Evolutionary conservation across 73 alveolate genomes (phyloP), one percentile per base, ranked within the genome.

Genomic region (Paramecium primaurelia): DNA sequence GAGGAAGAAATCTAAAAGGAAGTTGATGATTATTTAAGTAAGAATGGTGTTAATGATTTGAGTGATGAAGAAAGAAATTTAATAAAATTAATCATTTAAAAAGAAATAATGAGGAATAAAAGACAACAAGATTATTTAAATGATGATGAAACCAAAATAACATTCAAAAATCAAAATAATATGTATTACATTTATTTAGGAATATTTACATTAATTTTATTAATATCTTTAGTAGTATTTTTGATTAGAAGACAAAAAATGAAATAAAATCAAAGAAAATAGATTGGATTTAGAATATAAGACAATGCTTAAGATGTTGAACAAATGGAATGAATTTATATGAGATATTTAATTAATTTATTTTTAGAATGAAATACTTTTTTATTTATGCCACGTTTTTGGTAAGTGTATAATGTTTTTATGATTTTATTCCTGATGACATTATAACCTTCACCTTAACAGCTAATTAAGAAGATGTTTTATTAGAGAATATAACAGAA

Each of bases 351-450:
- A 18, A 54, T 54, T 54, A 18, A 54, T 54, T 47, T 16, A 54
- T 54, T n/a, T 64, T 32, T 14, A 64, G 4, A 64, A 28, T 32
- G 84, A 28, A 28, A 28, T 64, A 32, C 12, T 64, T 32, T 6
- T 20, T 64, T 28, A 22, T 64, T 64, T 64, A 64, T 64, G 49
- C 91, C 91, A 80, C 91, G 77, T 80, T 80, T 80, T 26, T 45
- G 44, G 22, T 47, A 16, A 25, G 51, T 18, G 75, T 25, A 11
- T 9, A 47, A 8, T 59, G 42, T 20, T 80, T 80, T 36, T 80
- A 32, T 80, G 77, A 80, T 44, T 42, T 80, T 7, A 42, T 49
- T 8, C 91, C 77, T 25, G 77, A 80, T 80, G 91, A 80, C 58
- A 20, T 80, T 26, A 36, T 80, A 0, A 80, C 91, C 22, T 80